Evolutionary conservation across 495 filamentous ascomycete genomes (phyloP), one percentile per base, ranked within the genome.

Genomic region (Xylaria palmicola): DNA sequence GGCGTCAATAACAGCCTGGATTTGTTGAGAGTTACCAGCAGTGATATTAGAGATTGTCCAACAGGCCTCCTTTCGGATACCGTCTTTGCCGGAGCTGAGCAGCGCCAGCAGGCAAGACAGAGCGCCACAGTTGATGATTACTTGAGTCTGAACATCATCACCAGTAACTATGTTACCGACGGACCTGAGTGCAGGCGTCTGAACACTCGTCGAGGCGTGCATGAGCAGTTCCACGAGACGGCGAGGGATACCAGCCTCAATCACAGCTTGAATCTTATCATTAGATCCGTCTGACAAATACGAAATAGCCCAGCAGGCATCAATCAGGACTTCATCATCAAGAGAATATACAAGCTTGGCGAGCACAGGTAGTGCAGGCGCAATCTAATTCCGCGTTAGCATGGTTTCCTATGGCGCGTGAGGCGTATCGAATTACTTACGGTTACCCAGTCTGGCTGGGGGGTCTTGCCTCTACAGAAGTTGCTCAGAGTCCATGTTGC

Each of bases 1-100:
- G 64, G 93, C 92, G 70, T 99, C 95, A 68, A 99, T 90, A 48
- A 99, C 95, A 19, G 93, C 81, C 75, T 98, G 95, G 69, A 99
- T 99, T 77, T 99, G 95, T 48, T 86, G 93, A 22, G 92, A 96
- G 81, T 98, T 99, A 24, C 95, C 95, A 54, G 95, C 95, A 17
- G 95, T 99, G 69, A 99, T 88, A 81, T 99, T 99, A 66, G 92
- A 97, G 66, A 99, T 99, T 29, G 95, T 99, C 95, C 95, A 99
- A 84, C 95, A 99, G 27, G 95, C 95, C 75, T 99, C 95, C 81
- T 99, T 99, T 56, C 95, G 92, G 62, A 99, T 99, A 10, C 95
- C 95, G 68, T 99, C 95, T 82, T 99, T 99, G 71, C 88, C 90
- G 55, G 94, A 98, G 79, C 92, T 90, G 55, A 99, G 82, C 8